Evolutionary conservation across 768 basidiomycete species (phyloP).

Genomic region (Cubamyces sp.): DNA sequence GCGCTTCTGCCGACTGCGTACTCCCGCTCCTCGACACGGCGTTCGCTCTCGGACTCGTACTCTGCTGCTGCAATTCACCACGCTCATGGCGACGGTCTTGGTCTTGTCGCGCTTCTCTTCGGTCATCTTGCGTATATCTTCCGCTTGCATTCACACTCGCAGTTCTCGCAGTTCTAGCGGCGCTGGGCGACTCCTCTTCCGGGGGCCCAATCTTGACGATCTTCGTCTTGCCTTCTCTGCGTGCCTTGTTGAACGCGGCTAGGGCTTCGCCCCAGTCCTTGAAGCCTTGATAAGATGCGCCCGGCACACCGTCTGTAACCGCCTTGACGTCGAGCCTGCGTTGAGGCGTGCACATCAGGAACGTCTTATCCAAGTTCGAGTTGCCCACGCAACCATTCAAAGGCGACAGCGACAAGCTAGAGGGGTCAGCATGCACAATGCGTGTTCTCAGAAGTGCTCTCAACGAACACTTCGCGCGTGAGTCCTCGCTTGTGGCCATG

Average conservation of each 20-base stretch:
- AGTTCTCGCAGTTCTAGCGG: not conserved
- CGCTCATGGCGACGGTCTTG: not conserved
- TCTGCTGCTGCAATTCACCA: not conserved
- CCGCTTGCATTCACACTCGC: no score
- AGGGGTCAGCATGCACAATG: not conserved
- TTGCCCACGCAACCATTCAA: no score
- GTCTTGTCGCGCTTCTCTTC: not conserved
- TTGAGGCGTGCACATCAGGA: constrained; percentile 2
- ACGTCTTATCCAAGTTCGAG: not conserved
- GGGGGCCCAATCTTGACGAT: not conserved
- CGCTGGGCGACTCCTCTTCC: not conserved
- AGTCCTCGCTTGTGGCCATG: no score
- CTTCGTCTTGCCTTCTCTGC: not conserved
- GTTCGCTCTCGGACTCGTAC: not conserved
- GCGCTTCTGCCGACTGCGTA: not conserved
- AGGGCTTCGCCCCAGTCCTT: constrained; percentile 2
- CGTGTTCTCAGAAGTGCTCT: not conserved
- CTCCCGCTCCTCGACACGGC: not conserved
- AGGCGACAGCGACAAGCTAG: no score
- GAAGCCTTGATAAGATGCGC: constrained; percentile 16
- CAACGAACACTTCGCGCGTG: not conserved
- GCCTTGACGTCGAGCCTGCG: constrained; percentile 14
- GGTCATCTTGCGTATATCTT: no score
- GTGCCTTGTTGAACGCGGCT: constrained; percentile 6
- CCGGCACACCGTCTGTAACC: not conserved